phyloP scores from a whole-genome alignment of 73 alveolate species.

The Blepharisma stoltei region DNA sequence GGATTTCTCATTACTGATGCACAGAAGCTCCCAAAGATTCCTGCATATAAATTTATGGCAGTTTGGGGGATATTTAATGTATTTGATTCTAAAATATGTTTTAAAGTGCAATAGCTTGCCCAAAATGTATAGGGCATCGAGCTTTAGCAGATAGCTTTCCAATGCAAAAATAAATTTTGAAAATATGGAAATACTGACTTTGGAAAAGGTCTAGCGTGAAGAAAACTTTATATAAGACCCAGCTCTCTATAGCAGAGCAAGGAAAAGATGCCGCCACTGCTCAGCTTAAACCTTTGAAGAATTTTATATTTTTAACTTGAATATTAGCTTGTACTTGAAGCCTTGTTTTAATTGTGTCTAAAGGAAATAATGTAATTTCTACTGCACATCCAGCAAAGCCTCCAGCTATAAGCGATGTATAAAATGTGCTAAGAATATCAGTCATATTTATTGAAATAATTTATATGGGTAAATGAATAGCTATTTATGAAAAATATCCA shows the following conservation, averaged over 20 bases:
- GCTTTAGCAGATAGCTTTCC: too few species aligned
- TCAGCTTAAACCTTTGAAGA: conserved; percentile 50
- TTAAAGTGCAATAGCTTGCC: conserved; percentile 45
- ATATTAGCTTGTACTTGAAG: conserved; percentile 31
- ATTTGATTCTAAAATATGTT: conserved; percentile 19
- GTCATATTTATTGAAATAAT: background rate
- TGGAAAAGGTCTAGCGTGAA: too few species aligned
- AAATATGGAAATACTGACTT: too few species aligned
- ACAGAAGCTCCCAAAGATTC: conserved; percentile 48
- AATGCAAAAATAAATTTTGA: too few species aligned
- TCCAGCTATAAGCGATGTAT: conserved; percentile 43
- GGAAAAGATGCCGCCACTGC: conserved; percentile 71
- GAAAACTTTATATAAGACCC: too few species aligned
- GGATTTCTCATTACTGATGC: conserved; percentile 64
- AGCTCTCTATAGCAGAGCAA: conserved; percentile 77
- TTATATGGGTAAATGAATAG: too few species aligned
- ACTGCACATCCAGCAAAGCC: conserved; percentile 64
- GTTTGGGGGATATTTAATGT: background rate
- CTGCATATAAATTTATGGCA: conserved; percentile 39
- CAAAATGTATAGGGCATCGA: too few species aligned
- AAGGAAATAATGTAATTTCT: conserved; percentile 60
- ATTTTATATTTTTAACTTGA: conserved; percentile 42
- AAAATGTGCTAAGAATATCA: background rate
- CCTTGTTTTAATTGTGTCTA: conserved; percentile 65
- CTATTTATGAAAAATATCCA: too few species aligned